Evolutionary conservation across 164 flowering plant species (phyloP).

Genomic region (Litsea cubeba): DNA sequence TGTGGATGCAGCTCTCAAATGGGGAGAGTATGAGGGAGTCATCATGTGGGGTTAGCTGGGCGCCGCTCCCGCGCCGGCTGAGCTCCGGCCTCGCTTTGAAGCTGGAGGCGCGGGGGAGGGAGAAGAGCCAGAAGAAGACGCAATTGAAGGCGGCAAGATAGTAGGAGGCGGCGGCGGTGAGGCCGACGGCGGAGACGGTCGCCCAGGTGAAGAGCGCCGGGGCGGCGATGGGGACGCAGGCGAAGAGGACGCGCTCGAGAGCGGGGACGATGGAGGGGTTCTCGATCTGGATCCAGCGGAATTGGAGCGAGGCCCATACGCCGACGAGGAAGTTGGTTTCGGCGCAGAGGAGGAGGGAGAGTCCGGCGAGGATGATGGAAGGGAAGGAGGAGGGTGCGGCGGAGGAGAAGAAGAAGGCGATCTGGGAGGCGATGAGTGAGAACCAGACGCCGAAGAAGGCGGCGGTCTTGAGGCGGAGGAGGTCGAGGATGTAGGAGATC

Average conservation of each 20-base stretch:
- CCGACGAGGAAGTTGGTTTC: constrained; percentile 69
- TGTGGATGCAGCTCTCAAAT: constrained; percentile 77
- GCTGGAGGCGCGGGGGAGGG: constrained; percentile 76
- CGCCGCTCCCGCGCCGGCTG: constrained; percentile 24
- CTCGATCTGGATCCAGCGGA: constrained; percentile 83
- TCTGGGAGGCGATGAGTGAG: constrained; percentile 66
- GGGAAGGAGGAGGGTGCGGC: constrained; percentile 28
- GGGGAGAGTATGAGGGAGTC: constrained; percentile 61
- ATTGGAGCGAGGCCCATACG: constrained; percentile 91
- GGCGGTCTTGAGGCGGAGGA: constrained; percentile 62
- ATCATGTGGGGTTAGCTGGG: constrained; percentile 69
- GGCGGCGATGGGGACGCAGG: constrained; percentile 62
- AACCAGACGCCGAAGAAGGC: constrained; percentile 88
- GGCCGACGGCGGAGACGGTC: constrained; percentile 74
- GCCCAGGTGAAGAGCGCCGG: constrained; percentile 83
- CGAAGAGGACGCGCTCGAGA: constrained; percentile 83
- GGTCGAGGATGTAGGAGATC: constrained; percentile 82
- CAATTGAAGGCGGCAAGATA: constrained; percentile 67
- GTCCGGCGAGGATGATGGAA: constrained; percentile 45
- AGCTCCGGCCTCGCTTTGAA: constrained; percentile 53
- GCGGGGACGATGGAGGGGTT: constrained; percentile 76
- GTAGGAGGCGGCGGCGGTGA: constrained; percentile 55
- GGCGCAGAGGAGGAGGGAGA: constrained; percentile 65
- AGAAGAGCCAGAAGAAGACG: constrained; percentile 75
- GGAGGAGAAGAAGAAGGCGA: constrained; percentile 71